These are phyloP conservation scores for Rhynchosporium agropyri DNA, from an alignment of 2,329 filamentous ascomycete genomes.

Conservation along the genomic window DNA sequence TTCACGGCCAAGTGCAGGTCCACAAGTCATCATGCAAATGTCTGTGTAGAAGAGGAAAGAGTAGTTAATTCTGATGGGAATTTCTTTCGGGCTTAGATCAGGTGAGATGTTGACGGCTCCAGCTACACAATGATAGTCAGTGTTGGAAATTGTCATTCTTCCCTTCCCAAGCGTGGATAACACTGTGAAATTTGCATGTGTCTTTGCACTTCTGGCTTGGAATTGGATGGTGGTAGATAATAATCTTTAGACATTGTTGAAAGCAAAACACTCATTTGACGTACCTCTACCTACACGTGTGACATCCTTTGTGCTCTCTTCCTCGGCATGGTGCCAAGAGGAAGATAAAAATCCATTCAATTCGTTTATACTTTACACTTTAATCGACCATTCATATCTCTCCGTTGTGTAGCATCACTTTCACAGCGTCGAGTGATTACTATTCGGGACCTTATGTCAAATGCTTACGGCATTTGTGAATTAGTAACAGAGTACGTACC, in stretches of 20 bases:
- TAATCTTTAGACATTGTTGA: not conserved
- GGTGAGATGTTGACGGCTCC: conserved; percentile 16
- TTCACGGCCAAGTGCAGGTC: conserved; percentile 51
- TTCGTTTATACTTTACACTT: not conserved
- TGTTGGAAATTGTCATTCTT: conserved; percentile 7
- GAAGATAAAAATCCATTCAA: conserved; percentile 1
- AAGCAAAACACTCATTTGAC: not conserved
- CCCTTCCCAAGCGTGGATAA: no score
- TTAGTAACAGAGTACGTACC: conserved; percentile 5
- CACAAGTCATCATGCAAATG: conserved; percentile 42
- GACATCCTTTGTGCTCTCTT: not conserved
- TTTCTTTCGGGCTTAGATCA: conserved; percentile 50
- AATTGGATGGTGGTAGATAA: not conserved
- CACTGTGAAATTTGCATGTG: not conserved
- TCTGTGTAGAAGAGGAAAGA: conserved; percentile 67
- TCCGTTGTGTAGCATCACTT: not conserved
- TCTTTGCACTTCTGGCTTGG: not conserved
- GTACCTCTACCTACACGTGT: not conserved
- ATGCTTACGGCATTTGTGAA: not conserved
- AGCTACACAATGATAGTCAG: conserved; percentile 18
- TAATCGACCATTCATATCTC: not conserved
- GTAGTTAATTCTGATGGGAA: conserved; percentile 63
- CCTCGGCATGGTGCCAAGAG: not conserved
- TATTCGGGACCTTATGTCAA: not conserved
- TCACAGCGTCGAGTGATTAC: not conserved